A percentile compares a stretch with the other conserved stretches of the same genome.
These are phyloP conservation scores for Thymus mandschuricus DNA, from an alignment of 257 asterid species.

Conservation along the genomic window DNA sequence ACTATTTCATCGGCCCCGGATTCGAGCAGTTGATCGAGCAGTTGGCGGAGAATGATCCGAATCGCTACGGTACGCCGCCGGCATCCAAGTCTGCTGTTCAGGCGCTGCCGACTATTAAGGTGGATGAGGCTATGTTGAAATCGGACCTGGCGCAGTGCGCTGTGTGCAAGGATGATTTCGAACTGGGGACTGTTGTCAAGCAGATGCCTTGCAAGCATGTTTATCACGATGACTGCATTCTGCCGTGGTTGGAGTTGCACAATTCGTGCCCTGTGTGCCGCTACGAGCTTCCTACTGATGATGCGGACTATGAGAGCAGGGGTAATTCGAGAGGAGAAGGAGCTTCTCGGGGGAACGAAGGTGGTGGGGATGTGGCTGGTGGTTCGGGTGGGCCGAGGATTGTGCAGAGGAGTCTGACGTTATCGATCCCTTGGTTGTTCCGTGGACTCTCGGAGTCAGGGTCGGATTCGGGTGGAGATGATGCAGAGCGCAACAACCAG, in stretches of 20 bases:
- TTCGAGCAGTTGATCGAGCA: conserved; percentile 80
- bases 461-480: conserved; percentile 46
- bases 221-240: conserved; percentile 71
- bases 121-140: conserved; percentile 54
- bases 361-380: conserved; percentile 27
- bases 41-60: conserved; percentile 79
- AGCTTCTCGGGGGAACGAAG: conserved; percentile 25
- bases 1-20: conserved; percentile 71
- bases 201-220: conserved; percentile 88
- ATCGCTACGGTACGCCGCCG: conserved; percentile 75
- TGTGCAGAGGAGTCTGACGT: conserved; percentile 45
- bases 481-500: conserved; percentile 38
- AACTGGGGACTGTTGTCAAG: conserved; percentile 55
- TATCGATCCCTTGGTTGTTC: conserved; percentile 53
- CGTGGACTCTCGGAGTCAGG: conserved; percentile 49
- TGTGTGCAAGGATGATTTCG: conserved; percentile 82
- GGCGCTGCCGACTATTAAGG: conserved; percentile 47
- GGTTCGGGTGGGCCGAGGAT: conserved; percentile 38
- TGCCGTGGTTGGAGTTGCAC: conserved; percentile 86
- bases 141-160: conserved; percentile 80
- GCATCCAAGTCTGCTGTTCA: conserved; percentile 65
- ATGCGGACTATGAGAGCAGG: conserved; percentile 67
- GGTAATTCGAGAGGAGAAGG: conserved; percentile 30
- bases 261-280: conserved; percentile 89
- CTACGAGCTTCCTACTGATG: conserved; percentile 82